These are phyloP conservation scores for Ogataea kodamae DNA, from an alignment of 805 yeast genomes.

Conservation along the genomic window DNA sequence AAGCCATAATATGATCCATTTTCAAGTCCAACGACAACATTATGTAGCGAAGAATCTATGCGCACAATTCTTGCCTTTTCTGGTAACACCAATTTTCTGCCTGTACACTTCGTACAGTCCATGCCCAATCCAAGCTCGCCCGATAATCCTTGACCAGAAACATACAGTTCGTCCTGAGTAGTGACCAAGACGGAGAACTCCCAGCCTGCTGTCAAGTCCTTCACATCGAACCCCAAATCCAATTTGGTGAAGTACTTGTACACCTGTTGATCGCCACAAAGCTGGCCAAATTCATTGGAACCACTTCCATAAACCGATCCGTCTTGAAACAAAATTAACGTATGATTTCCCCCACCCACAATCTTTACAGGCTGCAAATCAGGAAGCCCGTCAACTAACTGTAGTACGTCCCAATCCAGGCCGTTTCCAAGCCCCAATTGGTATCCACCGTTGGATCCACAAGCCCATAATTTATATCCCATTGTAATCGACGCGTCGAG, in stretches of 20 bases:
- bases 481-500: slow-evolving; percentile 15
- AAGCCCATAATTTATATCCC: slow-evolving; percentile 39
- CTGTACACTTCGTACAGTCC: not conserved
- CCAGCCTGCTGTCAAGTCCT: slow-evolving; percentile 72
- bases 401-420: slow-evolving; percentile 43
- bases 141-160: slow-evolving; percentile 60
- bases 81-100: slow-evolving; percentile 3
- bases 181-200: slow-evolving; percentile 59
- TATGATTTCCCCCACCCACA: slow-evolving; percentile 86
- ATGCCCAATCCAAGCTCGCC: slow-evolving; percentile 71
- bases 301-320: slow-evolving; percentile 63
- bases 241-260: slow-evolving; percentile 9
- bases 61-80: slow-evolving; percentile 9
- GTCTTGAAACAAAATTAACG: slow-evolving; percentile 50
- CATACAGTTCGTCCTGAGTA: slow-evolving; percentile 38
- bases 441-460: slow-evolving; percentile 82
- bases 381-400: slow-evolving; percentile 7
- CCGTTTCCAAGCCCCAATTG: slow-evolving; percentile 65
- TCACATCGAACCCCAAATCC: slow-evolving; percentile 33
- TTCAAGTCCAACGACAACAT: slow-evolving; percentile 37
- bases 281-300: slow-evolving; percentile 8
- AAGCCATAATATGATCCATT: slow-evolving; percentile 54
- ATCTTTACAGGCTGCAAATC: slow-evolving; percentile 39
- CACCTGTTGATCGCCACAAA: slow-evolving; percentile 19
- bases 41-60: slow-evolving; percentile 43